Evolutionary conservation across 1,139 yeast species (phyloP).

Genomic region (Kazachstania sp.): DNA sequence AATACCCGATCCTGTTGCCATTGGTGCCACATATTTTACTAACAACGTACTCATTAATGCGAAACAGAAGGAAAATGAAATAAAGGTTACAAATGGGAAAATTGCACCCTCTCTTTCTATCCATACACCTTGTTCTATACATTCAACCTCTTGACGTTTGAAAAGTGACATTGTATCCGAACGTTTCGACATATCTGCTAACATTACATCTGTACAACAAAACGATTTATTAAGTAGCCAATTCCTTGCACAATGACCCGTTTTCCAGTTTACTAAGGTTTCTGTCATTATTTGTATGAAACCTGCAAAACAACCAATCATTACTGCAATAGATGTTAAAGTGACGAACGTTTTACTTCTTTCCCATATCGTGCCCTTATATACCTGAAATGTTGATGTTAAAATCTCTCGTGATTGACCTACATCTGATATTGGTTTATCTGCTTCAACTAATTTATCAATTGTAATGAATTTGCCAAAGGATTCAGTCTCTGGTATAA

Average conservation of each 20-base stretch:
- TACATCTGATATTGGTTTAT: conserved; percentile 16
- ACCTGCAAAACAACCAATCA: conserved; percentile 79
- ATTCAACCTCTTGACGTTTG: conserved; percentile 33
- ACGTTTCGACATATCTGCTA: conserved; percentile 1
- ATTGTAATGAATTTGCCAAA: conserved; percentile 59
- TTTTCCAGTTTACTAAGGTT: conserved; percentile 69
- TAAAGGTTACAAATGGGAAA: conserved; percentile 50
- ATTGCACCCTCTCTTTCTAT: conserved; percentile 42
- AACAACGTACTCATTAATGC: conserved; percentile 58
- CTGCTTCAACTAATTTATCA: conserved; percentile 79
- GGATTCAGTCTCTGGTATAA: conserved; percentile 31
- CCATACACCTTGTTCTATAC: conserved; percentile 44
- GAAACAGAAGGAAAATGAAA: conserved; percentile 51
- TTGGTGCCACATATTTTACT: conserved; percentile 69
- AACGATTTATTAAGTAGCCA: conserved; percentile 66
- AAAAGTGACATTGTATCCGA: conserved; percentile 2
- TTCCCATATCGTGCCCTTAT: conserved; percentile 35
- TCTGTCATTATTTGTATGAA: conserved; percentile 73
- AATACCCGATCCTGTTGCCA: conserved; percentile 96
- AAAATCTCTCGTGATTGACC: conserved; percentile 6
- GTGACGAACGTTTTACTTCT: conserved; percentile 64
- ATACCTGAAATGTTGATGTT: conserved; percentile 8
- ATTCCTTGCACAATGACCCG: conserved; percentile 66
- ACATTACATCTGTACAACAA: conserved; percentile 65
- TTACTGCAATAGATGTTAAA: conserved; percentile 62